phyloP scores from a whole-genome alignment of 768 basidiomycete genomes.

The Gloeostereum incarnatum region DNA sequence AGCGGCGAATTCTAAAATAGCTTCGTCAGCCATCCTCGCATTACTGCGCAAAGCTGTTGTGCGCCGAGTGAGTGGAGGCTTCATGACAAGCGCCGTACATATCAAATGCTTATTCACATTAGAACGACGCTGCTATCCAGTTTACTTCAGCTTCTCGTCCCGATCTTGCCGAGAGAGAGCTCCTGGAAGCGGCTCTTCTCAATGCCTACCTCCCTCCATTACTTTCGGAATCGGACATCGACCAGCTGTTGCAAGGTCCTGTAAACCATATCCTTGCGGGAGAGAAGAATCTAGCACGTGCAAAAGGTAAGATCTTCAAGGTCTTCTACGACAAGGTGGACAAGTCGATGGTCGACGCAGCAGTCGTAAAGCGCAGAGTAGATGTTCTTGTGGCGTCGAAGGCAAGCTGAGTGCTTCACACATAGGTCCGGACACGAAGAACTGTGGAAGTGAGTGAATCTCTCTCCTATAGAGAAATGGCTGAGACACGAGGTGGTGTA shows the following conservation, averaged over 20 bases:
- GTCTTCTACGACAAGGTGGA: slow-evolving; percentile 55
- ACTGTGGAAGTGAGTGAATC: slow-evolving; percentile 48
- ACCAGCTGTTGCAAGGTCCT: slow-evolving; percentile 35
- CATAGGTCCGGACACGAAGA: slow-evolving; percentile 37
- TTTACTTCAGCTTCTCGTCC: slow-evolving; percentile 47
- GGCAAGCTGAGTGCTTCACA: not conserved
- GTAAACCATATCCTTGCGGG: slow-evolving; percentile 19
- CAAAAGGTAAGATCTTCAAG: slow-evolving; percentile 46
- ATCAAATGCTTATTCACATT: slow-evolving; percentile 2
- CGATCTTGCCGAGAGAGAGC: slow-evolving; percentile 60
- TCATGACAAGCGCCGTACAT: slow-evolving; percentile 1
- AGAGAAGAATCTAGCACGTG: slow-evolving; percentile 21
- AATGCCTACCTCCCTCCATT: slow-evolving; percentile 50
- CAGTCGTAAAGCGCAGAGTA: slow-evolving; percentile 45
- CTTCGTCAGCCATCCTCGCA: slow-evolving; percentile 37
- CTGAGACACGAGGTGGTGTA: too few relatives aligned
- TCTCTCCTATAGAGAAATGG: slow-evolving; percentile 37
- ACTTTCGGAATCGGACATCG: slow-evolving; percentile 46
- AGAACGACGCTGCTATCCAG: slow-evolving; percentile 54
- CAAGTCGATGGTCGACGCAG: slow-evolving; percentile 45
- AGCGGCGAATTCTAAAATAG: slow-evolving; percentile 26
- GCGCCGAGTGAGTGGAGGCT: slow-evolving; percentile 42
- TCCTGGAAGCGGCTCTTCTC: slow-evolving; percentile 44
- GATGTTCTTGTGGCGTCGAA: slow-evolving; percentile 20
- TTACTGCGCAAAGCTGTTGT: slow-evolving; percentile 50